Percentiles rank a stretch among this genome's conserved stretches.
phyloP scores from a whole-genome alignment of 768 basidiomycete genomes.

The Tephrocybe rancida region DNA sequence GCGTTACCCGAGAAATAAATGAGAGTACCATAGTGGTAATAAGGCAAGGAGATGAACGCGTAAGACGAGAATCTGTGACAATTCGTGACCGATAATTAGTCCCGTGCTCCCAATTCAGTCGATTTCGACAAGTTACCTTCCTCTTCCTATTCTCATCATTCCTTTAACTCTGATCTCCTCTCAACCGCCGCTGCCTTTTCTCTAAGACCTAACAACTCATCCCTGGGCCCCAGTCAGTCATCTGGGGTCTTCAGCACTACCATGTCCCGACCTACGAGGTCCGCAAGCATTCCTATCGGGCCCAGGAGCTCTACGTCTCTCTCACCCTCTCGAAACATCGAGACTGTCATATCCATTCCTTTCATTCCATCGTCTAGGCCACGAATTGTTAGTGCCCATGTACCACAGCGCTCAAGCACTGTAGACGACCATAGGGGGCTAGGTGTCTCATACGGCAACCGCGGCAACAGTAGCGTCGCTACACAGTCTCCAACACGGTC shows the following conservation, averaged over 20 bases:
- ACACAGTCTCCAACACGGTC: slow-evolving; percentile 38
- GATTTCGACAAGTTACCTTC: slow-evolving; percentile 6
- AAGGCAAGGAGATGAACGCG: slow-evolving; percentile 22
- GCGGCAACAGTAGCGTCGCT: slow-evolving; percentile 27
- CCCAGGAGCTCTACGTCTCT: slow-evolving; percentile 49
- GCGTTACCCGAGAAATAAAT: background rate
- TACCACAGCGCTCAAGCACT: slow-evolving; percentile 24
- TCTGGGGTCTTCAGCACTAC: background rate
- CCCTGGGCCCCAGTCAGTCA: background rate
- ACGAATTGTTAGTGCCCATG: slow-evolving; percentile 35
- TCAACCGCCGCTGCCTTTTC: background rate
- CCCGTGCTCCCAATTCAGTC: slow-evolving; percentile 13
- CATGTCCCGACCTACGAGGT: slow-evolving; percentile 61
- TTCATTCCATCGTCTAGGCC: slow-evolving; percentile 45
- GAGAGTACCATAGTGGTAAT: slow-evolving; percentile 27
- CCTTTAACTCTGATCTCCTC: slow-evolving; percentile 6
- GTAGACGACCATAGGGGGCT: slow-evolving; percentile 38
- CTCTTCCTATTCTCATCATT: slow-evolving; percentile 15
- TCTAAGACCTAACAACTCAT: background rate
- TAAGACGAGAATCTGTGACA: slow-evolving; percentile 22
- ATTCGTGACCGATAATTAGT: slow-evolving; percentile 11
- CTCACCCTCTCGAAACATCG: slow-evolving; percentile 59
- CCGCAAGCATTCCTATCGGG: slow-evolving; percentile 65
- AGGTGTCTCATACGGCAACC: slow-evolving; percentile 40
- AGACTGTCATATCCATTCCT: slow-evolving; percentile 67